Evolutionary conservation across 2,329 filamentous ascomycete species (phyloP), one percentile per base, ranked within the genome.

Genomic region (Atkinsonella texensis): DNA sequence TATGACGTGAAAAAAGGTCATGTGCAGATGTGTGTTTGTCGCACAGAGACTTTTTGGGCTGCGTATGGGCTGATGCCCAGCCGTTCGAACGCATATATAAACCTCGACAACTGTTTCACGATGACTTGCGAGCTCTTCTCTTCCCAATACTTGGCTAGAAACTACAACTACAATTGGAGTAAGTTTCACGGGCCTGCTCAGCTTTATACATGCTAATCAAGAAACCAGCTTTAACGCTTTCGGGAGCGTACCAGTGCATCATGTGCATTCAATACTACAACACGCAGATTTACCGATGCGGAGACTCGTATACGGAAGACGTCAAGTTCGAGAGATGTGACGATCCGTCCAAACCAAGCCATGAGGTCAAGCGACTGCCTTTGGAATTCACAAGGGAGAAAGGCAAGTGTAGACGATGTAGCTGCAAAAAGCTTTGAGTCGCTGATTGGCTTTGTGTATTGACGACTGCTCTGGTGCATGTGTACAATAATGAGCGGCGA

Each of bases 211-310:
- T 4, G 20, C 20, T 23, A 23, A 23, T 4, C 20, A 23, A 23
- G 20, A 23, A 3, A 23, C 20, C 4, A 23, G 20, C 20, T 23
- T 23, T 23, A 23, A 23, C 20, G 20, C 20, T 23, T 23, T 23
- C 20, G 20, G 20, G 2, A 23, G 20, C 20, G 20, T 23, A 23
- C 20, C 20, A 23, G 4, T 23, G 4, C 43, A 51, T 46, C 9
- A 52, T 47, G 45, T 52, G 50, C 17, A 35, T 18, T 44, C n/a
- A 31, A 48, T 47, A 42, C 23, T 47, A 52, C 50, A 43, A 23
- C 11, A 52, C 39, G 7, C 47, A 39, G 43, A 45, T 49, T 13
- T 28, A 40, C 38, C 31, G 20, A 32, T 52, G 50, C 50, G 46
- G 50, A 46, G 50, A 52, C 18, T 32, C 31, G n/a, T 38, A 39